phyloP scores from a whole-genome alignment of 495 filamentous ascomycete genomes.

The Daldinia concentrica region DNA sequence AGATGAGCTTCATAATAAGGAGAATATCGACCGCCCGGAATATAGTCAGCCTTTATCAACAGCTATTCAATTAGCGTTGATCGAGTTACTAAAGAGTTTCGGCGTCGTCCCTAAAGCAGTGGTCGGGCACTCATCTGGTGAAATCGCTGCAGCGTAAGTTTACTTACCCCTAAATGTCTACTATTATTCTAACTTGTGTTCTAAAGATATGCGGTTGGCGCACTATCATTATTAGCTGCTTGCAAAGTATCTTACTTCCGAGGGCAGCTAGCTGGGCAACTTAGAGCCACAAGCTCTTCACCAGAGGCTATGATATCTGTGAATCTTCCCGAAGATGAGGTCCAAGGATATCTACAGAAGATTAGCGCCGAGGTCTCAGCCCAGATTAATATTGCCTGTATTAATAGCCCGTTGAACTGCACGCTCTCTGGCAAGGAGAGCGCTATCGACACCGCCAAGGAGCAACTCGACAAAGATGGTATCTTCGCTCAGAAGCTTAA shows the following conservation, averaged over 20 bases:
- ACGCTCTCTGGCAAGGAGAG: conserved; percentile 55
- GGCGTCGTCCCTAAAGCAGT: conserved; percentile 57
- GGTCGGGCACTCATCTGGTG: conserved; percentile 69
- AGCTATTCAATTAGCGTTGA: conserved; percentile 59
- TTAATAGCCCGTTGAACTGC: conserved; percentile 58
- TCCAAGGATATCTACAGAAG: conserved; percentile 37
- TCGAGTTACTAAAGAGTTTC: conserved; percentile 61
- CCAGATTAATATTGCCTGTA: conserved; percentile 52
- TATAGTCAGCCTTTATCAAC: conserved; percentile 58
- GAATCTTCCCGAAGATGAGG: conserved; percentile 43
- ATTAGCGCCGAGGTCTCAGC: conserved; percentile 33
- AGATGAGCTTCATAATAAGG: conserved; percentile 32
- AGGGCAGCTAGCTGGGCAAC: conserved; percentile 42
- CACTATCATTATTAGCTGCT: conserved; percentile 52
- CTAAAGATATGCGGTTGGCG: conserved; percentile 52
- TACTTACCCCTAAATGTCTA: not conserved
- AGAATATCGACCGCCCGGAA: conserved; percentile 50
- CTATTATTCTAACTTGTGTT: not conserved
- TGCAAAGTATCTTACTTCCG: conserved; percentile 59
- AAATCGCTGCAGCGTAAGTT: conserved; percentile 59
- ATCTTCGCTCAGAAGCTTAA: conserved; percentile 59
- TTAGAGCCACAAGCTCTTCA: conserved; percentile 33
- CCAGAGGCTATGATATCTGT: conserved; percentile 58
- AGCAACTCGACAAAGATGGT: conserved; percentile 43
- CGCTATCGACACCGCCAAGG: conserved; percentile 48